These are phyloP conservation scores for Hanseniaspora lachancei DNA, from an alignment of 805 yeast genomes.

Conservation along the genomic window DNA sequence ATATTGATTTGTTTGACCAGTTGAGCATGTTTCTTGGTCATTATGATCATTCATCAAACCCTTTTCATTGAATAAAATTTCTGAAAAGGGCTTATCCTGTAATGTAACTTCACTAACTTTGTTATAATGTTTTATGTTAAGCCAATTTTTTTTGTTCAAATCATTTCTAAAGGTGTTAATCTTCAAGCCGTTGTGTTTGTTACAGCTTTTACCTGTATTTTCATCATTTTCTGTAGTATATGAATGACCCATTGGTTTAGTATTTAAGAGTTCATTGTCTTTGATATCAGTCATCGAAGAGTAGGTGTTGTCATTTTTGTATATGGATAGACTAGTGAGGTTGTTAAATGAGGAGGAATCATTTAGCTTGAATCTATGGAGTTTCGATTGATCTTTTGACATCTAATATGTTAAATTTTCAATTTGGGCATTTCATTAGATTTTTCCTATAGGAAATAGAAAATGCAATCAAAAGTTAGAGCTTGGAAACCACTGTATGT, in stretches of 20 bases:
- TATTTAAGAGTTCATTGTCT: not conserved
- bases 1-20: not conserved
- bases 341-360: conserved; percentile 4
- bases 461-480: too few relatives aligned
- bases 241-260: not conserved
- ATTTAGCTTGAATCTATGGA: conserved; percentile 2
- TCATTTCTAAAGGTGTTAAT: not conserved
- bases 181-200: not conserved
- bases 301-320: not conserved
- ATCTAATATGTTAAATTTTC: not conserved
- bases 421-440: not conserved
- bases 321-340: not conserved
- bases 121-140: not conserved
- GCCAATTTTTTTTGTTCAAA: not conserved
- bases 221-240: not conserved
- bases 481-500: too few relatives aligned
- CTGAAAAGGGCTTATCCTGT: not conserved
- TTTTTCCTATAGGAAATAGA: not conserved
- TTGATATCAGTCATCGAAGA: conserved; percentile 5
- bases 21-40: not conserved
- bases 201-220: not conserved
- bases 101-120: conserved; percentile 1
- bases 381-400: not conserved
- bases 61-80: not conserved
- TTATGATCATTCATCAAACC: not conserved